phyloP scores from a whole-genome alignment of 1,284 basidiomycete species.

The Trichosporon sp. region DNA sequence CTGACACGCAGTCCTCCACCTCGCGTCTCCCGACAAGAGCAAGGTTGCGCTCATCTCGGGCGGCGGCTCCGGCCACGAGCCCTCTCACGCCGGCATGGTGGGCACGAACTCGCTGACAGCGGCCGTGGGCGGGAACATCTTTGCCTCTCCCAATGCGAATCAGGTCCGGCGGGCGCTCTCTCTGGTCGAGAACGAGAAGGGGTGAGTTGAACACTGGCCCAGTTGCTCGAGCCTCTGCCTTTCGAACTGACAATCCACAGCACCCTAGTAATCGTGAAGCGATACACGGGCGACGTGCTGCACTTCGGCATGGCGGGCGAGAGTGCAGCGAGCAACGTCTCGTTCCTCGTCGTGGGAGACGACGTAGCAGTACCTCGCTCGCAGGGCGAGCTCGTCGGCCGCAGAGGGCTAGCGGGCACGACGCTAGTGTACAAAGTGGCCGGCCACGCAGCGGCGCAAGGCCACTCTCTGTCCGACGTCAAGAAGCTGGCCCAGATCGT shows the following conservation, averaged over 20 bases:
- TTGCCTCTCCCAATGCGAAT: constrained; percentile 77
- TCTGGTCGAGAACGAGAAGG: constrained; percentile 68
- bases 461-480: constrained; percentile 67
- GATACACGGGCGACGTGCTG: constrained; percentile 74
- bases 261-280: constrained; percentile 80
- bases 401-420: constrained; percentile 72
- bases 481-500: constrained; percentile 64
- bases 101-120: constrained; percentile 75
- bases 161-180: constrained; percentile 77
- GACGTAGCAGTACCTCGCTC: constrained; percentile 76
- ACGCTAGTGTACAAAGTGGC: constrained; percentile 89
- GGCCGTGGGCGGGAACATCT: constrained; percentile 79
- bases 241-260: constrained; percentile 46
- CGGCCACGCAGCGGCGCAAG: constrained; percentile 69
- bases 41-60: constrained; percentile 80
- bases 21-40: constrained; percentile 55
- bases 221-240: not conserved
- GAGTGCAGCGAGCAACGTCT: constrained; percentile 64
- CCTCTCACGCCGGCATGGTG: constrained; percentile 70
- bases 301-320: constrained; percentile 91
- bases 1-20: constrained; percentile 50
- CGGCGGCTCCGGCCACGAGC: constrained; percentile 87
- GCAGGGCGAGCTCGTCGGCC: constrained; percentile 48
- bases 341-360: constrained; percentile 81
- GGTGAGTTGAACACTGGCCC: constrained; percentile 51